Conservation (phyloP, 2,329 filamentous ascomycete species). For the Neonectria magnoliae region DNA sequence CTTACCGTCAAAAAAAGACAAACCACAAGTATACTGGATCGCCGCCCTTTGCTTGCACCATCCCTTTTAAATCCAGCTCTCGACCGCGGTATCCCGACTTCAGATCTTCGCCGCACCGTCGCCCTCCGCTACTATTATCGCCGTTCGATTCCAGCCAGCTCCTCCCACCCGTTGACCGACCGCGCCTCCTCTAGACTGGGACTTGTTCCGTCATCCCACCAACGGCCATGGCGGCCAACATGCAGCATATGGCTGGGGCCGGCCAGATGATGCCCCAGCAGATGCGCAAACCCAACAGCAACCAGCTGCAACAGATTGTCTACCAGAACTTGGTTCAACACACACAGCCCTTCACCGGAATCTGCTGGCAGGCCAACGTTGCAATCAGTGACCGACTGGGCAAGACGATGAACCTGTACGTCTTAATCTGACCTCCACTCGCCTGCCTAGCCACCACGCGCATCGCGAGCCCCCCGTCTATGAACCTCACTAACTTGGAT, state of each 20-base stretch:
- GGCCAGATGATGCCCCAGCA: slow-evolving; percentile 59
- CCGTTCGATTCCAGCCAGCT: slow-evolving; percentile 3
- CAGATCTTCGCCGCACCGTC: slow-evolving; percentile 1
- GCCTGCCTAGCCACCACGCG: neutral
- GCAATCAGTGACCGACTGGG: slow-evolving; percentile 53
- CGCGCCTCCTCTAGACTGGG: slow-evolving; percentile 28
- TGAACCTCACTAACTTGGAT: slow-evolving; percentile 28
- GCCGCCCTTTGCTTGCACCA: slow-evolving; percentile 22
- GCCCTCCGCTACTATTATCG: slow-evolving; percentile 6
- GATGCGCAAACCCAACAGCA: slow-evolving; percentile 45
- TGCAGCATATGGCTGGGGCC: slow-evolving; percentile 64
- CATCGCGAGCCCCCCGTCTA: neutral
- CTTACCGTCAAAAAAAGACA: slow-evolving; percentile 22
- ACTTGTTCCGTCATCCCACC: slow-evolving; percentile 30
- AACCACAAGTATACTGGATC: slow-evolving; percentile 12
- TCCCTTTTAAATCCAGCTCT: slow-evolving; percentile 13
- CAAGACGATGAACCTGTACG: slow-evolving; percentile 56
- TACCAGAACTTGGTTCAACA: slow-evolving; percentile 52
- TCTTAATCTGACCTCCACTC: slow-evolving; percentile 20
- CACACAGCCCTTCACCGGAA: slow-evolving; percentile 45
- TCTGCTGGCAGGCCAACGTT: slow-evolving; percentile 53
- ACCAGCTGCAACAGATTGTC: slow-evolving; percentile 52
- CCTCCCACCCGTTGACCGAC: slow-evolving; percentile 20
- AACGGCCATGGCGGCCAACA: slow-evolving; percentile 69
- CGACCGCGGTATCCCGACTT: neutral